These are phyloP conservation scores for Tricholoma saponaceum DNA, from an alignment of 768 basidiomycete species.

Conservation along the genomic window DNA sequence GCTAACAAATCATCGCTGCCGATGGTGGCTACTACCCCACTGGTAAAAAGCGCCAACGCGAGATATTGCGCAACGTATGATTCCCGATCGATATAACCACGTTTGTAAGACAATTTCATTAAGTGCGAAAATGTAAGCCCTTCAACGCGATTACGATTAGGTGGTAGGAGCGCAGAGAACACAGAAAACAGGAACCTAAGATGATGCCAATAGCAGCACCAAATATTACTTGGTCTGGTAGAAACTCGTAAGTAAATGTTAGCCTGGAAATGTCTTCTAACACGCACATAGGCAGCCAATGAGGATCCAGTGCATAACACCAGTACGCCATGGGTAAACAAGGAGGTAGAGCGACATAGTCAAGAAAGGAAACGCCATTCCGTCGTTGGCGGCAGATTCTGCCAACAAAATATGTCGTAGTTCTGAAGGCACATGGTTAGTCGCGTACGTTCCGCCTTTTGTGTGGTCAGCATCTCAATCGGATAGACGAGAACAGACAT, in stretches of 20 bases:
- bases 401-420: slow-evolving; percentile 80
- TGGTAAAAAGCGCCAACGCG: slow-evolving; percentile 66
- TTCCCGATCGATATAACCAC: slow-evolving; percentile 70
- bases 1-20: slow-evolving; percentile 89
- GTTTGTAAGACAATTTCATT: slow-evolving; percentile 64
- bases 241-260: neutral
- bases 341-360: slow-evolving; percentile 83
- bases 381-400: slow-evolving; percentile 95
- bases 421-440: slow-evolving; percentile 65
- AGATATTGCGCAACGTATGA: slow-evolving; percentile 86
- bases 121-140: slow-evolving; percentile 67
- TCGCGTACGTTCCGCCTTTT: slow-evolving; percentile 67
- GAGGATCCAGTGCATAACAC: slow-evolving; percentile 82
- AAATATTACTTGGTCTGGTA: slow-evolving; percentile 75
- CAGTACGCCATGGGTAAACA: slow-evolving; percentile 56
- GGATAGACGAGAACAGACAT: slow-evolving; percentile 11
- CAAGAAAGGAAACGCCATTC: slow-evolving; percentile 92
- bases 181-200: neutral
- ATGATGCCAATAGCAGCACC: slow-evolving; percentile 68
- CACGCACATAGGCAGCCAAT: slow-evolving; percentile 76
- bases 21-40: slow-evolving; percentile 72
- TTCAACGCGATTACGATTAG: slow-evolving; percentile 15
- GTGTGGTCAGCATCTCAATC: neutral
- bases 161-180: too few species aligned
- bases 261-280: neutral